These are phyloP conservation scores for Russula emetica DNA, from an alignment of 768 basidiomycete species.

Conservation along the genomic window DNA sequence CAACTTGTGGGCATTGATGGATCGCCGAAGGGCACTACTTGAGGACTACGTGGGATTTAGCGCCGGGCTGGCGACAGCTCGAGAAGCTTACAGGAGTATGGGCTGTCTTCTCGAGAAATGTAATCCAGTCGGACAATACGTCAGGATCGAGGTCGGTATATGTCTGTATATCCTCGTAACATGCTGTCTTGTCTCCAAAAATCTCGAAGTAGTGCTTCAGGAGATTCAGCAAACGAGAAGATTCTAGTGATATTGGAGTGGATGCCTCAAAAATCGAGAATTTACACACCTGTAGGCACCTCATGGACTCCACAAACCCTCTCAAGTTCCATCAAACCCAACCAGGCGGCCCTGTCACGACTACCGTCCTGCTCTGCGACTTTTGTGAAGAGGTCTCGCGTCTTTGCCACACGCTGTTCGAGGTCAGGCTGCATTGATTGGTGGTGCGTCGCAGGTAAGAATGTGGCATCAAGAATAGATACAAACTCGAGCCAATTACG, in stretches of 20 bases:
- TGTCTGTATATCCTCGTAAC: constrained; percentile 78
- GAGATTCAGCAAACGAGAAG: constrained; percentile 42
- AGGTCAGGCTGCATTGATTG: constrained; percentile 36
- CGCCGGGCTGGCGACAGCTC: not conserved
- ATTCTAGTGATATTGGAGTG: constrained; percentile 37
- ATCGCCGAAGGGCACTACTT: constrained; percentile 51
- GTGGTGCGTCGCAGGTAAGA: constrained; percentile 40
- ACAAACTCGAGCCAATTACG: constrained; percentile 86
- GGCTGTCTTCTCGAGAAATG: constrained; percentile 48
- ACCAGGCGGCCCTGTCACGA: constrained; percentile 66
- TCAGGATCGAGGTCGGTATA: constrained; percentile 53
- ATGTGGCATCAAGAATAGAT: constrained; percentile 64
- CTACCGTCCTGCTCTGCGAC: constrained; percentile 62
- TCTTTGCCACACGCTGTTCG: constrained; percentile 39
- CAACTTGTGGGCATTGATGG: constrained; percentile 74
- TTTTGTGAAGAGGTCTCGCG: constrained; percentile 49
- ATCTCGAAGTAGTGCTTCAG: constrained; percentile 65
- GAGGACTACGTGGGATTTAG: constrained; percentile 40
- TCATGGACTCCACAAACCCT: constrained; percentile 48
- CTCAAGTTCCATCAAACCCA: constrained; percentile 77
- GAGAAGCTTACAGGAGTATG: constrained; percentile 43
- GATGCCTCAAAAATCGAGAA: not conserved
- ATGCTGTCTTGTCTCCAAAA: constrained; percentile 79
- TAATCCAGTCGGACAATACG: constrained; percentile 48
- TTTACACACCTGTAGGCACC: constrained; percentile 44